Evolutionary conservation across 2,329 filamentous ascomycete species (phyloP).

Genomic region (Macrophomina phaseolina): DNA sequence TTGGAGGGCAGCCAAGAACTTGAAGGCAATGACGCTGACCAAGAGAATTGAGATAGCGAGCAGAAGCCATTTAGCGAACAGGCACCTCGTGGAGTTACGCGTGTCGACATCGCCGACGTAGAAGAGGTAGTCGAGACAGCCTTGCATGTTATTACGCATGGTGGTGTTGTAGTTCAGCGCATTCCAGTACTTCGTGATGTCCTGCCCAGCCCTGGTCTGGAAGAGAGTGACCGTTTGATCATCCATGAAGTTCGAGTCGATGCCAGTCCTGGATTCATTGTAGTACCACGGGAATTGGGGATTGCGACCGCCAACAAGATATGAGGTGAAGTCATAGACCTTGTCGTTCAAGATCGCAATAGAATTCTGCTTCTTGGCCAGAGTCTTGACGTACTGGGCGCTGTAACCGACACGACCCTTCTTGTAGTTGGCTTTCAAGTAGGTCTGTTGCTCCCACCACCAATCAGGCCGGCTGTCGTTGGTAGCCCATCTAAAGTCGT

Average conservation of each 20-base stretch:
- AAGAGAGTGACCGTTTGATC: slow-evolving; percentile 76
- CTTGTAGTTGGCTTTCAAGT: slow-evolving; percentile 77
- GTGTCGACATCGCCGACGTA: slow-evolving; percentile 93
- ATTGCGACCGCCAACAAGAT: slow-evolving; percentile 74
- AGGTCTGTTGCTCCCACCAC: slow-evolving; percentile 87
- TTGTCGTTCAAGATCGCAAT: slow-evolving; percentile 80
- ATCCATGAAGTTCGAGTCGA: slow-evolving; percentile 80
- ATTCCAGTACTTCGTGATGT: slow-evolving; percentile 85
- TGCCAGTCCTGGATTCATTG: slow-evolving; percentile 19
- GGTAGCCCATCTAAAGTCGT: slow-evolving; percentile 87
- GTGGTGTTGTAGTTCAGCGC: slow-evolving; percentile 64
- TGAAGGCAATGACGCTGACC: slow-evolving; percentile 85
- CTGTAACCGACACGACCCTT: slow-evolving; percentile 90
- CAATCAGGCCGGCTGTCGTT: slow-evolving; percentile 86
- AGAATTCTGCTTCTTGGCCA: slow-evolving; percentile 68
- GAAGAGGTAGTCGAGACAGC: slow-evolving; percentile 92
- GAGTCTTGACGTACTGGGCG: slow-evolving; percentile 72
- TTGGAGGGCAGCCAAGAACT: slow-evolving; percentile 94
- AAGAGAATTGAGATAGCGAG: slow-evolving; percentile 83
- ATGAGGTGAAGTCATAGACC: slow-evolving; percentile 90
- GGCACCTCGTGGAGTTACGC: slow-evolving; percentile 80
- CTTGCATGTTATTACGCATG: slow-evolving; percentile 71
- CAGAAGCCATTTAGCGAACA: slow-evolving; percentile 88
- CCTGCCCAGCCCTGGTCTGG: slow-evolving; percentile 73
- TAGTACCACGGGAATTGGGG: slow-evolving; percentile 41